Evolutionary conservation across 129 eudicot species (phyloP).

Genomic region (Lactuca saligna): DNA sequence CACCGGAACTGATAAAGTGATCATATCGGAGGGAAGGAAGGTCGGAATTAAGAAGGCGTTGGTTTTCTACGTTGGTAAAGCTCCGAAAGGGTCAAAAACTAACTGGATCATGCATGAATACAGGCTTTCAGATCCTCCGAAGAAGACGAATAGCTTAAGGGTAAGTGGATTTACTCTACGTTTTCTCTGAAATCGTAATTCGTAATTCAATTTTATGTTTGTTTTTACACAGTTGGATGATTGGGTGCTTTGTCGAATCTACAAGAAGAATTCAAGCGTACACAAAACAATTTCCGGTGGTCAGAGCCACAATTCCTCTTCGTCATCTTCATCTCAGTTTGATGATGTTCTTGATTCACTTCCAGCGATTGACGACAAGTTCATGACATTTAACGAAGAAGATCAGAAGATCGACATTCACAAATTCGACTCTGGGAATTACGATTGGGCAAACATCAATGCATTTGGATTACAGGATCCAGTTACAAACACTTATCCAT

Average conservation of each 20-base stretch:
- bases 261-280: slow-evolving; percentile 73
- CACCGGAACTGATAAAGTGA: slow-evolving; percentile 87
- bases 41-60: slow-evolving; percentile 90
- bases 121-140: slow-evolving; percentile 58
- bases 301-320: slow-evolving; percentile 62
- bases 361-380: slow-evolving; percentile 53
- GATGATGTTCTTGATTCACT: slow-evolving; percentile 66
- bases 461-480: slow-evolving; percentile 43
- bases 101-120: slow-evolving; percentile 99
- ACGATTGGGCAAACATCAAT: slow-evolving; percentile 60
- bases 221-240: slow-evolving; percentile 69
- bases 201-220: neutral
- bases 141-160: slow-evolving; percentile 48
- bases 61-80: slow-evolving; percentile 84
- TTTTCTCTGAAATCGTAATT: neutral
- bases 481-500: slow-evolving; percentile 7
- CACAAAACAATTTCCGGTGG: slow-evolving; percentile 38
- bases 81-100: slow-evolving; percentile 86
- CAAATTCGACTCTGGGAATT: slow-evolving; percentile 48
- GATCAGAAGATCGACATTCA: slow-evolving; percentile 51
- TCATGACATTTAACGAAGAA: slow-evolving; percentile 30
- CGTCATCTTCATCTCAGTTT: slow-evolving; percentile 68
- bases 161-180: slow-evolving; percentile 32
- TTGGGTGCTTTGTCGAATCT: slow-evolving; percentile 92
- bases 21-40: slow-evolving; percentile 57